These are phyloP conservation scores for Acacia concinna DNA, from an alignment of 331 rosid genomes.

Conservation along the genomic window DNA sequence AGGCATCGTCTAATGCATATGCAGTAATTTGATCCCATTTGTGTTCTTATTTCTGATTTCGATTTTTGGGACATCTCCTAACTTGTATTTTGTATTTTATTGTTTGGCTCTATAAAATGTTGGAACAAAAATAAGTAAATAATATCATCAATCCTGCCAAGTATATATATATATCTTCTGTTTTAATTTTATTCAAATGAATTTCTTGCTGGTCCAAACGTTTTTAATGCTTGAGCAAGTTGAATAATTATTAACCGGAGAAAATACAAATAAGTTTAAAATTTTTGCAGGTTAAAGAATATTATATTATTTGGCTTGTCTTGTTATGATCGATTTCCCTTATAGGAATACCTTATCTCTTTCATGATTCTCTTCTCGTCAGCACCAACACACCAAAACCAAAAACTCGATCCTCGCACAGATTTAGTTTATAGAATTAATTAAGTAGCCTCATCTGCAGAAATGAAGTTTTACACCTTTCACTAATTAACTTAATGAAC, in stretches of 20 bases:
- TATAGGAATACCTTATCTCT: neutral
- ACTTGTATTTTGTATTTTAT: neutral
- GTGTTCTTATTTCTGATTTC: neutral
- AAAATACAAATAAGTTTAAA: neutral
- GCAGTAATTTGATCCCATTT: neutral
- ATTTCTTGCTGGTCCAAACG: neutral
- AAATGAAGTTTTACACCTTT: neutral
- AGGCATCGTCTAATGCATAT: neutral
- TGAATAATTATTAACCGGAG: neutral
- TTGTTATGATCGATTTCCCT: neutral
- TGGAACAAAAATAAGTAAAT: neutral
- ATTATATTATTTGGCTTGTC: neutral
- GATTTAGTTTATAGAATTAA: neutral
- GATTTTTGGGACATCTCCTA: neutral
- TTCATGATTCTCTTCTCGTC: neutral
- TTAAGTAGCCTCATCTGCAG: neutral
- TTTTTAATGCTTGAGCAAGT: neutral
- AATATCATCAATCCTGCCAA: neutral
- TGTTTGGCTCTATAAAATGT: neutral
- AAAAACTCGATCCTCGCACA: neutral
- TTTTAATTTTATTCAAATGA: neutral
- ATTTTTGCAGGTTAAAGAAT: neutral
- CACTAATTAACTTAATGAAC: neutral
- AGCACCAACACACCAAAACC: neutral
- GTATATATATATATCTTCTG: no score